Base-by-base conservation (phyloP, 305 asterid genomes). In the Fraxinus floribunda region DNA sequence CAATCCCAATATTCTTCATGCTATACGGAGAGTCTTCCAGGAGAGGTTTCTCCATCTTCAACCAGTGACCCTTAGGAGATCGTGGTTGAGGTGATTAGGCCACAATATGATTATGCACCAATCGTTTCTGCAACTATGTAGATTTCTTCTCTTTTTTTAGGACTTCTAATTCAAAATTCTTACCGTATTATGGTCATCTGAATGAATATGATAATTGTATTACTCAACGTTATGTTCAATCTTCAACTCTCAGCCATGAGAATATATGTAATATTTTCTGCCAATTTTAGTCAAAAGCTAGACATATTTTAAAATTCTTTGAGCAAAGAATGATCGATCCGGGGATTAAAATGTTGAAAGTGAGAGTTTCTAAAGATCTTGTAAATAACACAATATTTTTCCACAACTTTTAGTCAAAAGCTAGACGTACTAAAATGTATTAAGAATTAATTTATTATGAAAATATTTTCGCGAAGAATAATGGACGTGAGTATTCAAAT, bases 1-100 rank as follows among this genome's bases (percentile, higher is more conserved):
- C 90, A 84, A 34, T 88, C 87, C 10, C 83, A 88, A 81, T 84
- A 85, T 82, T 86, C 90, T 22, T 88, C 87, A 36, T 85, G 88
- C 32, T 41, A 32, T 75, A 83, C 87, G 0, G 84, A 79, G 73
- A 83, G 87, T 71, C 20, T 84, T n/a, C 84, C 66, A 2, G 84
- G 85, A 36, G 90, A 86, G 80, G 71, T 82, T 7, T 88, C 90
- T 82, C 89, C 89, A 66, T 84, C 84, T 20, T 83, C 88, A 76
- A 81, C 88, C 16, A 82, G 79, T 79, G 87, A 86, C 41, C 41
- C 78, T 82, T 20, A 79, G 76, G 80, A 86, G 87, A 83, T 86
- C 70, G 20, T 57, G 80, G 82, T 78, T 86, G 68, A 82, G 88
- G 36, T 85, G 83, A 88, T 44, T 81, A 18, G 32, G 57, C 57